Base-by-base conservation (phyloP, 495 filamentous ascomycete genomes). In the Podospora appendiculata region DNA sequence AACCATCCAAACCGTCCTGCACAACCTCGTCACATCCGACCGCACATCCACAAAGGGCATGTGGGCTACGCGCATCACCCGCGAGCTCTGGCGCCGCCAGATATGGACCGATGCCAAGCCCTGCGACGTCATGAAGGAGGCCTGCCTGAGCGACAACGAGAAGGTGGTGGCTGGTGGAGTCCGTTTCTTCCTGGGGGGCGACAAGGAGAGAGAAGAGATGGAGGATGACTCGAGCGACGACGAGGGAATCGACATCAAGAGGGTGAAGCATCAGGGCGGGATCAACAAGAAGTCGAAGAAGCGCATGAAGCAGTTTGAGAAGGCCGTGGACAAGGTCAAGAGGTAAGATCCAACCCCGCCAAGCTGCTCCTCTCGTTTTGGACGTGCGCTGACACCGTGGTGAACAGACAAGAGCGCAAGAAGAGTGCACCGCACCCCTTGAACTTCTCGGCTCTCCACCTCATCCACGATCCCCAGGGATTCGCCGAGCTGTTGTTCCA, bases 281-380 rank as follows among this genome's bases (percentile, higher is more conserved):
- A 93, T 96, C 69, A 96, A 95, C 73, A 99, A 97, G 72, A 98
- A 97, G 75, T 85, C 82, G 11, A 89, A 83, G 61, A 97, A 96
- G 74, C 85, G 90, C 55, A 77, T 81, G 18, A 86, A 84, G 61
- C 78, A 79, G 8, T 76, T 94, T 17, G 86, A 91, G 50, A 87
- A 85, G 60, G 94, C 91, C 1, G 75, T 86, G 8, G 78, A 84
- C 17, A 85, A 83, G 57, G 78, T 90, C 32, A 92, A 71, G 50
- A 62, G 42, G 62, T 65, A 57, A 25, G 25, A 2, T 25, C 25
- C 25, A 5, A 5, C 25, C 5, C 25, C 25, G 25, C 25, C 25
- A 2, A 25, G 25, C 25, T 2, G 5, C 25, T 25, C 25, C 25
- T 25, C 25, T 25, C 25, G 25, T 25, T 5, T 25, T 25, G 25